Evolutionary conservation across 2,329 filamentous ascomycete genomes (phyloP).

Genomic region (Rutstroemia sp.): DNA sequence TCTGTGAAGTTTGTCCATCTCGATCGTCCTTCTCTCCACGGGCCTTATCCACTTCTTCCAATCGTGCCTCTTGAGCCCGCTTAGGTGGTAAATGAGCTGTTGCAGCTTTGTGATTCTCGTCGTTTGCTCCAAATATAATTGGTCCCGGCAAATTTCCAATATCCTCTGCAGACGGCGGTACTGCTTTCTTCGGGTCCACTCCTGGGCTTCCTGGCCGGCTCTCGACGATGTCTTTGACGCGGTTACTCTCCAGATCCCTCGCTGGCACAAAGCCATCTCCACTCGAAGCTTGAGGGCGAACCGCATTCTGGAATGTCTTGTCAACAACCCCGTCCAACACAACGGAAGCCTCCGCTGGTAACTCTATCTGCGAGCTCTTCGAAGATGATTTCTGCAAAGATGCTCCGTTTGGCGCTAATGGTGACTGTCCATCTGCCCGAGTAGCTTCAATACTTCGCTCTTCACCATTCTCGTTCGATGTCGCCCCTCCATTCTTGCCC

Average conservation of each 20-base stretch:
- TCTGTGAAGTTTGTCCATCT: conserved; percentile 29
- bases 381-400: conserved; percentile 22
- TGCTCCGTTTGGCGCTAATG: conserved; percentile 7
- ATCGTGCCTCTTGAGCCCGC: conserved; percentile 40
- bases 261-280: conserved; percentile 8
- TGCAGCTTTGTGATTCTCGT: conserved; percentile 22
- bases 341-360: conserved; percentile 18
- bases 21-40: conserved; percentile 26
- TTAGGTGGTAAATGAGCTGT: conserved; percentile 40
- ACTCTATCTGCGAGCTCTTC: conserved; percentile 28
- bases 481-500: conserved; percentile 21
- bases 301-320: conserved; percentile 19
- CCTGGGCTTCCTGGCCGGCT: conserved; percentile 27
- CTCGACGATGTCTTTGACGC: conserved; percentile 20
- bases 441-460: conserved; percentile 10
- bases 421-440: conserved; percentile 10
- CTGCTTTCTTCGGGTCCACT: conserved; percentile 25
- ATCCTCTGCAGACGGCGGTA: conserved; percentile 31
- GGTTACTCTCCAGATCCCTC: conserved; percentile 21
- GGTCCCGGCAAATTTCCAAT: conserved; percentile 25
- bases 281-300: conserved; percentile 9
- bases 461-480: conserved; percentile 19
- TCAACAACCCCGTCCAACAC: conserved; percentile 20
- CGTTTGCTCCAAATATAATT: conserved; percentile 18
- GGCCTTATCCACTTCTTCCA: conserved; percentile 31